A percentile compares a stretch with the other conserved stretches of the same genome.
Evolutionary conservation across 148 eudicot species (phyloP).

Genomic region (Rheum nobile): DNA sequence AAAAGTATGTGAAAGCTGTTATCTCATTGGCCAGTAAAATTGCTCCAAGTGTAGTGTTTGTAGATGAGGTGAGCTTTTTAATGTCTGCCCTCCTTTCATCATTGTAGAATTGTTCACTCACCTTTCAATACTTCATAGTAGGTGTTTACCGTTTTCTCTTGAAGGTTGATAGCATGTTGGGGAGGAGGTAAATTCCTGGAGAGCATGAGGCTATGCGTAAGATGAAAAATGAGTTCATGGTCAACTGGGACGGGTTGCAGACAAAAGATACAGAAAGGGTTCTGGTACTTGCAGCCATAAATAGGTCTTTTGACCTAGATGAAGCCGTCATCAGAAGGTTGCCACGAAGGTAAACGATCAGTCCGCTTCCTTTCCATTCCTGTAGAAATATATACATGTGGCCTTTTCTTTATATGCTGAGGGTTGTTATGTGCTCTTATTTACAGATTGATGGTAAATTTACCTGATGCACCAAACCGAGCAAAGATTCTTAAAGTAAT

Average conservation of each 20-base stretch:
- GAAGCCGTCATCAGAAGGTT: slow-evolving; percentile 94
- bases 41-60: slow-evolving; percentile 94
- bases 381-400: neutral
- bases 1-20: slow-evolving; percentile 96
- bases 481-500: slow-evolving; percentile 81
- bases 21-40: slow-evolving; percentile 93
- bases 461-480: slow-evolving; percentile 93
- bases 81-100: neutral
- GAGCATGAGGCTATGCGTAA: slow-evolving; percentile 98
- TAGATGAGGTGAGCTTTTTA: slow-evolving; percentile 67
- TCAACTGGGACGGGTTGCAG: slow-evolving; percentile 93
- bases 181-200: slow-evolving; percentile 85
- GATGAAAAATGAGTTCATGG: slow-evolving; percentile 97
- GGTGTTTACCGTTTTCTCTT: neutral
- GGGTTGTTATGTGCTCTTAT: neutral
- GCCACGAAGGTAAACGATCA: slow-evolving; percentile 59
- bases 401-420: neutral
- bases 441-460: slow-evolving; percentile 84
- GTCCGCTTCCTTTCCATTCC: neutral
- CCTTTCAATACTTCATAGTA: neutral
- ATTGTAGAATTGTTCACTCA: neutral
- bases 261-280: slow-evolving; percentile 92
- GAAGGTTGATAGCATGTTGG: slow-evolving; percentile 98
- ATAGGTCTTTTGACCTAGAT: slow-evolving; percentile 95
- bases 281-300: slow-evolving; percentile 91